Conservation (phyloP, 805 yeast genomes). For the Millerozyma acaciae region DNA sequence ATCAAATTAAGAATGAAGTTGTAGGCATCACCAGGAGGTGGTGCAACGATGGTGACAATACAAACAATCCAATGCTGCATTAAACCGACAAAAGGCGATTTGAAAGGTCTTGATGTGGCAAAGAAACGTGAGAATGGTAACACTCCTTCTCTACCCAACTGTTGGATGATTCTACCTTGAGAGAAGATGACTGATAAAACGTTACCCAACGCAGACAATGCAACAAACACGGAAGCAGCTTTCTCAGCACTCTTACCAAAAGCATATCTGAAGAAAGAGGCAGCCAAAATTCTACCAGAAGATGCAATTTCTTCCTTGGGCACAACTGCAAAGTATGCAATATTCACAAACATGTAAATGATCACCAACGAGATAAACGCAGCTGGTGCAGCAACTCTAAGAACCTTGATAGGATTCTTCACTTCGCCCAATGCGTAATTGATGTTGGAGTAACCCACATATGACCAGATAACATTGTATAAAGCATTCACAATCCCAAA, state of each 20-base stretch:
- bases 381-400: conserved; percentile 69
- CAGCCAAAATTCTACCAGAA: conserved; percentile 73
- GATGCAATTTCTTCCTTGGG: conserved; percentile 55
- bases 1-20: conserved; percentile 75
- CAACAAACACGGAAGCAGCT: conserved; percentile 77
- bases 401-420: conserved; percentile 65
- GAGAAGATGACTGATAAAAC: conserved; percentile 77
- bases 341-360: conserved; percentile 70
- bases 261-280: conserved; percentile 67
- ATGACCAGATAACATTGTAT: conserved; percentile 82
- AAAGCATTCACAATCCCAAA: conserved; percentile 71
- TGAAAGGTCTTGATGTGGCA: conserved; percentile 69
- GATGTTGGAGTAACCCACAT: conserved; percentile 77
- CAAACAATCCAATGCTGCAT: conserved; percentile 76
- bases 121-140: conserved; percentile 71
- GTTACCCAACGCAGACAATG: conserved; percentile 77
- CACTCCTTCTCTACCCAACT: conserved; percentile 77
- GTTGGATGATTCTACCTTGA: conserved; percentile 78
- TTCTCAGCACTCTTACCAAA: conserved; percentile 66
- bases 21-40: conserved; percentile 84
- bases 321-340: conserved; percentile 80
- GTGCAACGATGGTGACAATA: conserved; percentile 65
- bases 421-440: conserved; percentile 81
- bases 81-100: conserved; percentile 69
- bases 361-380: conserved; percentile 60